Conservation (phyloP, 1,139 yeast species). For the Sugiyamaella paludigena region DNA sequence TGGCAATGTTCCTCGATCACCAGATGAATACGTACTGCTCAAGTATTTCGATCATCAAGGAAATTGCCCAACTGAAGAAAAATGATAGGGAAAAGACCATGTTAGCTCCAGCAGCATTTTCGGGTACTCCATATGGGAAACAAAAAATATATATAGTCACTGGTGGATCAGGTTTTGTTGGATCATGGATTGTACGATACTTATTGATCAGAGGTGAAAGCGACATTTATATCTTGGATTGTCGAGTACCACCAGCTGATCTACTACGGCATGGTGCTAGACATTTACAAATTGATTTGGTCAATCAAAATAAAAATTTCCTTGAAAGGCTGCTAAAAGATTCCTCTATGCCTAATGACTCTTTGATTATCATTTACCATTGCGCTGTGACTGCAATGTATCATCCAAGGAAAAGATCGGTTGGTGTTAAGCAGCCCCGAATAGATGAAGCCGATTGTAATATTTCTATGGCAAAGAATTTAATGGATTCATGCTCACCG, state of each 20-base stretch:
- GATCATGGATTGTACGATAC: conserved; percentile 37
- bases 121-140: background rate
- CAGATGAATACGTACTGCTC: conserved; percentile 5
- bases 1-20: conserved; percentile 4
- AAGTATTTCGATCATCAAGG: background rate
- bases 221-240: conserved; percentile 25
- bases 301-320: conserved; percentile 16
- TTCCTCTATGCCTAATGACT: background rate
- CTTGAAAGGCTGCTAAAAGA: conserved; percentile 7
- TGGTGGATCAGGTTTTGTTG: conserved; percentile 37
- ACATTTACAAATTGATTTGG: conserved; percentile 23
- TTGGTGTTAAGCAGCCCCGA: background rate
- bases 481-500: conserved; percentile 6
- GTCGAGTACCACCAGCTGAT: conserved; percentile 29
- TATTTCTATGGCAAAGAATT: conserved; percentile 2
- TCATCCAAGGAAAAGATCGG: conserved; percentile 12
- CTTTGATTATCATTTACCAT: conserved; percentile 21
- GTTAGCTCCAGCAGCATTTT: background rate
- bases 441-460: conserved; percentile 1
- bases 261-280: conserved; percentile 28
- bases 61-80: background rate
- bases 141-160: conserved; percentile 28
- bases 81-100: background rate
- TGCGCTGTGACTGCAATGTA: conserved; percentile 24
- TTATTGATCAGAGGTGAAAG: conserved; percentile 31